These are phyloP conservation scores for Pistacia vera DNA, from an alignment of 345 rosid genomes.

Conservation along the genomic window DNA sequence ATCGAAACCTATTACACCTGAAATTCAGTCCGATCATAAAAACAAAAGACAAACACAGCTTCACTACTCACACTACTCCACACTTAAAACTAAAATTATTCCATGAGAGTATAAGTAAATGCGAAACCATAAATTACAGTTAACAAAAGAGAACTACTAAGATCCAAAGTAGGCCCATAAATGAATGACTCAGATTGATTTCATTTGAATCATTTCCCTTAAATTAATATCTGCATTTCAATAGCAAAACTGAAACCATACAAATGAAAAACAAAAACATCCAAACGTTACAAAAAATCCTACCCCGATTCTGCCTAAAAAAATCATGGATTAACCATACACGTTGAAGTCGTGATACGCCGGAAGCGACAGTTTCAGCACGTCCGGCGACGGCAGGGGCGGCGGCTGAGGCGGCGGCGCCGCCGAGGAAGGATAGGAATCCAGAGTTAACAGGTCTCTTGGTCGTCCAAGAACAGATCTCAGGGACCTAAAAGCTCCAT, in stretches of 20 bases:
- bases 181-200: neutral
- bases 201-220: no score
- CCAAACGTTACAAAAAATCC: conserved; percentile 12
- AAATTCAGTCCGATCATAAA: neutral
- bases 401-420: conserved; percentile 65
- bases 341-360: neutral
- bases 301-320: neutral
- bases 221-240: neutral
- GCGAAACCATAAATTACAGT: no score
- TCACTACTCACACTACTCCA: neutral
- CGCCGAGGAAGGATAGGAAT: conserved; percentile 72
- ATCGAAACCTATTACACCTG: neutral
- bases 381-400: conserved; percentile 59
- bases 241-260: conserved; percentile 11
- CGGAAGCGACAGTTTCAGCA: conserved; percentile 27
- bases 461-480: conserved; percentile 80
- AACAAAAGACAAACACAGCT: neutral
- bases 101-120: neutral
- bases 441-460: conserved; percentile 65
- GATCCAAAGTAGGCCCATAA: neutral
- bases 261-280: neutral
- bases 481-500: conserved; percentile 88
- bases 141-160: neutral
- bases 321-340: conserved; percentile 15
- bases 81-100: neutral